Conservation (phyloP, 179 eudicot genomes). For the Beta corolliflora region DNA sequence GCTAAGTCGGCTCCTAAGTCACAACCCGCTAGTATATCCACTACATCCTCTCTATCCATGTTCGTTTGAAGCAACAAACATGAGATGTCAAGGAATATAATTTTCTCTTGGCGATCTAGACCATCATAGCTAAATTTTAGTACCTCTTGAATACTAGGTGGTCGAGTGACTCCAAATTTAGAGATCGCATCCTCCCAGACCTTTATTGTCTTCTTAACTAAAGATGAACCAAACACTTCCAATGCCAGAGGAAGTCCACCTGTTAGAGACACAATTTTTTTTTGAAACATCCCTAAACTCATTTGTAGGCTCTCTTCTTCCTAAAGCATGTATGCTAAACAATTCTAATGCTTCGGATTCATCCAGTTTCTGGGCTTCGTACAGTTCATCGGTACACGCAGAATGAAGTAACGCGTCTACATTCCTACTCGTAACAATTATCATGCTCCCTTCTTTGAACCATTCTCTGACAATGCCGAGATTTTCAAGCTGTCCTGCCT, state of each 20-base stretch:
- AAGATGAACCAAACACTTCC: constrained; percentile 68
- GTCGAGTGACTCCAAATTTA: constrained; percentile 43
- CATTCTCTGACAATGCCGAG: constrained; percentile 37
- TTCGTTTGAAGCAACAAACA: constrained; percentile 54
- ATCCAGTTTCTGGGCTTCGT: constrained; percentile 41
- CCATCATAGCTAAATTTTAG: constrained; percentile 53
- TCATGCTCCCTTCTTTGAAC: constrained; percentile 49
- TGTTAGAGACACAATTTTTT: constrained; percentile 46
- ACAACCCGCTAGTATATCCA: constrained; percentile 54
- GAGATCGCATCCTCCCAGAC: constrained; percentile 52
- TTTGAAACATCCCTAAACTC: constrained; percentile 27
- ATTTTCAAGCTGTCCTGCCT: constrained; percentile 30
- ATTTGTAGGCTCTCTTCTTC: constrained; percentile 42
- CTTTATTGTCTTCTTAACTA: constrained; percentile 46
- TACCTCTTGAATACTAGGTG: constrained; percentile 47
- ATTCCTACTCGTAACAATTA: constrained; percentile 52
- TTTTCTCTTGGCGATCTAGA: constrained; percentile 44
- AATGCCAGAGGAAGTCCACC: constrained; percentile 72
- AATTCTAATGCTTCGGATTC: constrained; percentile 45
- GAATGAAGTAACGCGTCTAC: constrained; percentile 21
- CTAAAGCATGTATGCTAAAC: constrained; percentile 52
- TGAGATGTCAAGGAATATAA: constrained; percentile 61
- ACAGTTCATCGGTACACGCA: constrained; percentile 31
- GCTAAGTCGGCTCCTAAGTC: constrained; percentile 49
- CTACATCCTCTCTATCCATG: constrained; percentile 38